A percentile compares a stretch with the other conserved stretches of the same genome.
Evolutionary conservation across 352 stramenopile species (phyloP).

Genomic region (Pythium chondricola): DNA sequence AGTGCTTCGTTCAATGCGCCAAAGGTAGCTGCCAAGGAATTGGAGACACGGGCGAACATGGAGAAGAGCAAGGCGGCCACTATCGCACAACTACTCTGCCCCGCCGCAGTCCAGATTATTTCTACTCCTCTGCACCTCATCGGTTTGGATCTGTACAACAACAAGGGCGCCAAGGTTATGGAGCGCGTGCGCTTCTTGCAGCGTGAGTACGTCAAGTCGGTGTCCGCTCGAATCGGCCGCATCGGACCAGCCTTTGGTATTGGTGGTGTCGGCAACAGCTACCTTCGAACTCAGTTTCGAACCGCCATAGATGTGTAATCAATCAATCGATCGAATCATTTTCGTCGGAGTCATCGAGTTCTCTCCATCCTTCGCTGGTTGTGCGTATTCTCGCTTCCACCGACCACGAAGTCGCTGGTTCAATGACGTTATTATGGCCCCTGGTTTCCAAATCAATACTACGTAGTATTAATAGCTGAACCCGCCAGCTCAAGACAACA

Average conservation of each 20-base stretch:
- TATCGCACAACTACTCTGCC: constrained; percentile 75
- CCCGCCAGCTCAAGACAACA: no score
- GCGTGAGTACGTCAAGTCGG: constrained; percentile 84
- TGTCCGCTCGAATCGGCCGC: constrained; percentile 70
- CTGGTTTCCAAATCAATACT: no score
- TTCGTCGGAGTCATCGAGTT: no score
- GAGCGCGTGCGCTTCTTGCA: constrained; percentile 54
- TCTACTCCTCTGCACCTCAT: constrained; percentile 87
- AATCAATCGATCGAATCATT: no score
- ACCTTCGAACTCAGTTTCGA: constrained; percentile 47
- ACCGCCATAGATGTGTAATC: no score
- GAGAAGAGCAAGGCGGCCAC: constrained; percentile 45
- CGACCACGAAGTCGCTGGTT: no score
- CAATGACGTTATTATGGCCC: no score
- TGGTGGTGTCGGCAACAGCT: constrained; percentile 82
- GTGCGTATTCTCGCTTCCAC: no score
- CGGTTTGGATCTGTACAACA: constrained; percentile 89
- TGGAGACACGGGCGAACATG: constrained; percentile 47
- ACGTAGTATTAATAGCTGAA: no score
- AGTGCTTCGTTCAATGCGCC: constrained; percentile 86
- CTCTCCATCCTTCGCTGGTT: no score
- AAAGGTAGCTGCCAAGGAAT: constrained; percentile 49
- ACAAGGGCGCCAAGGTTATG: constrained; percentile 22
- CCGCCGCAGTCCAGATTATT: constrained; percentile 80
- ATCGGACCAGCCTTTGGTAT: constrained; percentile 89